A percentile compares a stretch with the other conserved stretches of the same genome.
Conservation (phyloP, 371 early-diverging fungal species). For the Rhizomucor pusillus region DNA sequence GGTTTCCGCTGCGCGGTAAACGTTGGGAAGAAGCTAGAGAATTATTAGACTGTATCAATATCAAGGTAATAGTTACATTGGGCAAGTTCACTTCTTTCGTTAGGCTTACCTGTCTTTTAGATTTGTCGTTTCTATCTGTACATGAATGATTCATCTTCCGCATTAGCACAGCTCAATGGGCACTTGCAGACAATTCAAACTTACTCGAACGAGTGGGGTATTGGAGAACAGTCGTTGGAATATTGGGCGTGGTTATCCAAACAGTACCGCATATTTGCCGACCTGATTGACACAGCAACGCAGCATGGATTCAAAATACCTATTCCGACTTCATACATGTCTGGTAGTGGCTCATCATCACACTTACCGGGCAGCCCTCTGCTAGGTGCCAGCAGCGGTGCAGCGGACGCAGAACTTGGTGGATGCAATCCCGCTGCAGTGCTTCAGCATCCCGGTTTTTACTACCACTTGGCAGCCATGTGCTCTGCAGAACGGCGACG, state of each 20-base stretch:
- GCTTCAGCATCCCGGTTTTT: constrained; percentile 85
- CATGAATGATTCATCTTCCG: constrained; percentile 63
- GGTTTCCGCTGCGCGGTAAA: constrained; percentile 44
- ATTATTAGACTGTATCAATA: constrained; percentile 69
- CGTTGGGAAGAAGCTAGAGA: constrained; percentile 64
- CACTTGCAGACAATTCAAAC: constrained; percentile 66
- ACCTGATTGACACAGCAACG: constrained; percentile 68
- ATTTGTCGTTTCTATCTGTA: constrained; percentile 74
- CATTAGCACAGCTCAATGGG: constrained; percentile 65
- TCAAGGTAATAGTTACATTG: constrained; percentile 51
- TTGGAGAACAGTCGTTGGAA: constrained; percentile 68
- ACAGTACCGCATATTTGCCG: constrained; percentile 80
- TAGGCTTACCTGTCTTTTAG: constrained; percentile 19
- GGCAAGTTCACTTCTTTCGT: background rate
- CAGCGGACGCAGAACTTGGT: background rate
- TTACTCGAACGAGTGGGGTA: constrained; percentile 51
- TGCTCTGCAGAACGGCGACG: constrained; percentile 73
- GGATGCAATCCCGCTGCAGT: constrained; percentile 61
- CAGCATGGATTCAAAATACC: constrained; percentile 70
- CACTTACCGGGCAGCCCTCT: no score
- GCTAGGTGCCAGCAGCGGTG: constrained; percentile 10
- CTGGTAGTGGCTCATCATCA: constrained; percentile 7
- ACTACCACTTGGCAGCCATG: constrained; percentile 78
- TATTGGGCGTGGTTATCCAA: constrained; percentile 85
- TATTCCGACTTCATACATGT: constrained; percentile 43